These are phyloP conservation scores for Aaosphaeria arxii DNA, from an alignment of 2,329 filamentous ascomycete genomes.

Conservation along the genomic window DNA sequence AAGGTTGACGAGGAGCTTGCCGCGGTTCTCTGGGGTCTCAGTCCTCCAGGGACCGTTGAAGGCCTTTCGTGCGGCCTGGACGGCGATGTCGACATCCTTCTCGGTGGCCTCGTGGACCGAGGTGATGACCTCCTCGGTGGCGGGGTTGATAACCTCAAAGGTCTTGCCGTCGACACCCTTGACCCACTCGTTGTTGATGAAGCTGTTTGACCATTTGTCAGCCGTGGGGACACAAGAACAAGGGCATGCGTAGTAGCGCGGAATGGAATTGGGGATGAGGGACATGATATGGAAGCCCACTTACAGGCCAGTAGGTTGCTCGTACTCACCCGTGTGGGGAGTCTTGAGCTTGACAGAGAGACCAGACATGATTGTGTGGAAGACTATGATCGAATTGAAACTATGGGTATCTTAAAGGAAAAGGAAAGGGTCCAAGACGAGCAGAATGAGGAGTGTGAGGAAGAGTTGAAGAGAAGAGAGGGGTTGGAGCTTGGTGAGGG, in stretches of 20 bases:
- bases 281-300: slow-evolving; percentile 19
- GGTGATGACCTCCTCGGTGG: slow-evolving; percentile 80
- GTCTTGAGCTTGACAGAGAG: slow-evolving; percentile 62
- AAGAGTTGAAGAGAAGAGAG: slow-evolving; percentile 8
- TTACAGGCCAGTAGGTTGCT: slow-evolving; percentile 54
- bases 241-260: not conserved
- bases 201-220: slow-evolving; percentile 48
- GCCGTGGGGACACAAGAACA: not conserved
- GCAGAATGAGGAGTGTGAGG: slow-evolving; percentile 7
- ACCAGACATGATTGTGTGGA: slow-evolving; percentile 42
- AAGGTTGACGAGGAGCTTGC: slow-evolving; percentile 69
- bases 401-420: slow-evolving; percentile 17
- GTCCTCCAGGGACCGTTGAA: slow-evolving; percentile 72
- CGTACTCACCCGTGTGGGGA: slow-evolving; percentile 59
- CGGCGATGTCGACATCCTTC: slow-evolving; percentile 79
- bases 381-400: slow-evolving; percentile 2
- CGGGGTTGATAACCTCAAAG: slow-evolving; percentile 88
- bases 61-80: slow-evolving; percentile 79
- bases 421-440: slow-evolving; percentile 1
- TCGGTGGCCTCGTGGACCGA: slow-evolving; percentile 81
- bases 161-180: slow-evolving; percentile 81
- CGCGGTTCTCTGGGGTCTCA: slow-evolving; percentile 68
- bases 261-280: not conserved
- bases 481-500: slow-evolving; percentile 11
- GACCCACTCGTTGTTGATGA: slow-evolving; percentile 93